Conservation (phyloP, 2,329 filamentous ascomycete species). For the Fusarium citri region DNA sequence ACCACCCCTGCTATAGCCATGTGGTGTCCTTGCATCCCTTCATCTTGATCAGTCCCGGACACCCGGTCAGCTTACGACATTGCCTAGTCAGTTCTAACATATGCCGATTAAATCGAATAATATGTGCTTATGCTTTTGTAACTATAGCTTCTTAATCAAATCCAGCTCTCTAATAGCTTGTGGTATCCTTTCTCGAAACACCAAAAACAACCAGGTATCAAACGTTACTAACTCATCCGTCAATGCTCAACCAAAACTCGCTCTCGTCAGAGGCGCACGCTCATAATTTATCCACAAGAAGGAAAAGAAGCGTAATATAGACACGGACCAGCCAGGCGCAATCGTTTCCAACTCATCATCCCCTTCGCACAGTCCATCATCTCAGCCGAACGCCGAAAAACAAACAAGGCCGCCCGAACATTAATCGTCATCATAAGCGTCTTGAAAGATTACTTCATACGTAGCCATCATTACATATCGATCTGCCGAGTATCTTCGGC, state of each 20-base stretch:
- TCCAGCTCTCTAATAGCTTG: constrained; percentile 12
- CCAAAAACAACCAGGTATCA: constrained; percentile 39
- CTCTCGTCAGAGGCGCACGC: constrained; percentile 14
- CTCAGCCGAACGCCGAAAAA: constrained; percentile 38
- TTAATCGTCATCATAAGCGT: constrained; percentile 42
- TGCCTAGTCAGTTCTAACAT: background rate
- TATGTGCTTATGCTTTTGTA: background rate
- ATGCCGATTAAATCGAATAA: background rate
- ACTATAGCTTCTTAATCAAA: constrained; percentile 11
- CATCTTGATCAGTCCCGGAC: constrained; percentile 1
- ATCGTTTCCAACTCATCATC: constrained; percentile 22
- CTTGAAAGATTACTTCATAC: constrained; percentile 34
- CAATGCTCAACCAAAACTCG: constrained; percentile 19
- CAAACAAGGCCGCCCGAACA: constrained; percentile 35
- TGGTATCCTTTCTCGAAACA: constrained; percentile 39
- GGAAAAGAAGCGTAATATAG: constrained; percentile 21
- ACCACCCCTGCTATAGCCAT: constrained; percentile 35
- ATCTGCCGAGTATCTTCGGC: constrained; percentile 65
- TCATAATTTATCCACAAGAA: constrained; percentile 18
- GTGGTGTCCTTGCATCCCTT: constrained; percentile 35
- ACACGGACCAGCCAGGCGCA: constrained; percentile 28
- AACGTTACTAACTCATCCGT: constrained; percentile 16
- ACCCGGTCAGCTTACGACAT: constrained; percentile 13
- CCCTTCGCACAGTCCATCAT: constrained; percentile 1
- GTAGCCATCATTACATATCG: constrained; percentile 49